A percentile compares a stretch with the other conserved stretches of the same genome.
These are phyloP conservation scores for Suillus sp. DNA, from an alignment of 768 basidiomycete genomes.

Conservation along the genomic window DNA sequence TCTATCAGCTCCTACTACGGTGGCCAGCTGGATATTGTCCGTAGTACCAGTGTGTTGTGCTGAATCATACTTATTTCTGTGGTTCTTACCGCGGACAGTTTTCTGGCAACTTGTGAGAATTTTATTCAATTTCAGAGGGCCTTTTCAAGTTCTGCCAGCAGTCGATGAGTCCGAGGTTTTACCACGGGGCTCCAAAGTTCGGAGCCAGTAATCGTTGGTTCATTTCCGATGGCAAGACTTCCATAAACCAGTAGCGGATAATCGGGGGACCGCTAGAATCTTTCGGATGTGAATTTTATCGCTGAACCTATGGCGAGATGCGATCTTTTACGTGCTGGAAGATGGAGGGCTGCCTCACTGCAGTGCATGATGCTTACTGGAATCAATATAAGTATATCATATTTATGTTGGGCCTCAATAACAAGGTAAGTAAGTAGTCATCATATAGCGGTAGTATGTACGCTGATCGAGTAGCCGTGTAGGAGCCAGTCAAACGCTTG, in stretches of 20 bases:
- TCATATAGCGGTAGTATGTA: neutral
- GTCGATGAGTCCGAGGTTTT: slow-evolving; percentile 7
- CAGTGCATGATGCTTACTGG: neutral
- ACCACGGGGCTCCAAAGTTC: neutral
- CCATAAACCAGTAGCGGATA: slow-evolving; percentile 1
- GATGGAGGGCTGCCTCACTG: neutral
- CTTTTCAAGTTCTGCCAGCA: slow-evolving; percentile 3
- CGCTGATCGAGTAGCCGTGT: neutral
- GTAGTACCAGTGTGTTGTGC: neutral
- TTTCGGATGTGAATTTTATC: neutral
- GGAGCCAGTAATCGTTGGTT: slow-evolving; percentile 3
- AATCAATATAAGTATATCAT: neutral
- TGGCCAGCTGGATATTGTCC: neutral
- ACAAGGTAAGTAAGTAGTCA: neutral
- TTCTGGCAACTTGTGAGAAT: neutral
- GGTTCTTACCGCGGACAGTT: neutral
- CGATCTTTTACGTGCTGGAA: slow-evolving; percentile 1
- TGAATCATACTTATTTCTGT: slow-evolving; percentile 1
- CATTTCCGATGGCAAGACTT: slow-evolving; percentile 8
- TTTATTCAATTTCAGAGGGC: slow-evolving; percentile 2
- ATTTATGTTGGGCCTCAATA: neutral
- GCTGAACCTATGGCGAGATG: neutral
- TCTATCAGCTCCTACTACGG: neutral
- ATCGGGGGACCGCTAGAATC: slow-evolving; percentile 7
- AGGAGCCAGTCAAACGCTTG: neutral